Base-by-base conservation (phyloP, 2,329 filamentous ascomycete species). In the Didymella pinodella region DNA sequence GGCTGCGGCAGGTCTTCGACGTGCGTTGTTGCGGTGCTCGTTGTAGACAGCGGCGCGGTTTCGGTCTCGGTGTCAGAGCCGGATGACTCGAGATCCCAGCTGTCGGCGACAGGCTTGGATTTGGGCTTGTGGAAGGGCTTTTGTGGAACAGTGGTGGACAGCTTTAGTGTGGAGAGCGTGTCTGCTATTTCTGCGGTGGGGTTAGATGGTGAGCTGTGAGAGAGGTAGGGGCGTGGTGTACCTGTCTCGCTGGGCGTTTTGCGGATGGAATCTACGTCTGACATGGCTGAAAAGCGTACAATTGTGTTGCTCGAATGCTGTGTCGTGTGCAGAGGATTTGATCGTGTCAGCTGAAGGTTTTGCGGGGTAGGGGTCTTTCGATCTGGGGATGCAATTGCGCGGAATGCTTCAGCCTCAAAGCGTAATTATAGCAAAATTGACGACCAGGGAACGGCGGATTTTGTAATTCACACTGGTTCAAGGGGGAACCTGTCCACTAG, bases 21-120 rank as follows among this genome's bases (percentile, higher is more conserved):
- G 32, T 47, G 31, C 10, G 48, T 57, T 8, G 18, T 32, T 0
- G 61, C 31, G 1, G 54, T 58, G 4, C 28, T 20, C 0, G 60
- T 41, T 28, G 41, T 61, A 7, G 70, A 66, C 7, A 65, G 69
- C 25, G 66, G 63, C 50, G 75, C 67, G 61, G 62, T 41, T 62
- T 76, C 66, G 47, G 73, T 70, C 54, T 76, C 70, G 43, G 74
- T 74, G 54, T 74, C 72, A 3, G 69, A 73, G 46, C 66, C 56
- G 12, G 82, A 77, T 31, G 84, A 82, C 55, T 90, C 90, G 68
- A 95, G 89, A 77, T 93, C 90, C 90, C 90, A 93, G 43, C 88
- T 91, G 64, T 93, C 90, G 52, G 84, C 85, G 20, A 90, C 80
- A 18, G 77, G 68, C 47, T 70, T 70, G 53, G 70, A 65, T 61